Conservation (phyloP, 2,329 filamentous ascomycete species). For the Colletotrichum navitas region DNA sequence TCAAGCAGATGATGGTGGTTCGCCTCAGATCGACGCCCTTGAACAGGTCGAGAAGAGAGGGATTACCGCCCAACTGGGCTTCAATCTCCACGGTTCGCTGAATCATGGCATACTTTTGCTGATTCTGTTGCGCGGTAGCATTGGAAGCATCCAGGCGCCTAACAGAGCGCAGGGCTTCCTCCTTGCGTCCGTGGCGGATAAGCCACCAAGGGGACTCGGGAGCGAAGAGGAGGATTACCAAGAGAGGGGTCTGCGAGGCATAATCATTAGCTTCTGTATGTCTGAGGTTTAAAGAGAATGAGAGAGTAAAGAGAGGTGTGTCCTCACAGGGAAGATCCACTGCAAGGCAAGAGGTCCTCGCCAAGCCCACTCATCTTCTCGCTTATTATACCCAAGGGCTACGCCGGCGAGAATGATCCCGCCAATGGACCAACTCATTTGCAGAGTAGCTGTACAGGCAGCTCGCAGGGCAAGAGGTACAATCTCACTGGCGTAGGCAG, state of each 20-base stretch:
- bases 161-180: conserved; percentile 59
- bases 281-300: accelerated
- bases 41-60: conserved; percentile 64
- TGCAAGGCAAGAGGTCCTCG: conserved; percentile 68
- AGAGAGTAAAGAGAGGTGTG: accelerated
- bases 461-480: conserved; percentile 69
- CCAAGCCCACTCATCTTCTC: conserved; percentile 48
- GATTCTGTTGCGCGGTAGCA: conserved; percentile 48
- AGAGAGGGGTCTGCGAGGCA: conserved; percentile 58
- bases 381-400: conserved; percentile 64
- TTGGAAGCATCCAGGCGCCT: conserved; percentile 56
- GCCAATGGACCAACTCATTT: conserved; percentile 75
- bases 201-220: conserved; percentile 69
- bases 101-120: conserved; percentile 68
- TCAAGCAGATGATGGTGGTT: conserved; percentile 67
- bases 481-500: conserved; percentile 71
- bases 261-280: background rate
- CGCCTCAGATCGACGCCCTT: conserved; percentile 66
- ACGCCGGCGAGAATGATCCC: conserved; percentile 69
- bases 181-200: conserved; percentile 59
- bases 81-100: conserved; percentile 68
- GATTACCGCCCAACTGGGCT: conserved; percentile 55
- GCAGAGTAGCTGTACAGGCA: conserved; percentile 69
- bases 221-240: conserved; percentile 63
- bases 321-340: conserved; percentile 65